Percentiles rank a stretch among this genome's conserved stretches.
phyloP scores from a whole-genome alignment of 371 early-diverging fungal species.

The Actinomucor elegans region DNA sequence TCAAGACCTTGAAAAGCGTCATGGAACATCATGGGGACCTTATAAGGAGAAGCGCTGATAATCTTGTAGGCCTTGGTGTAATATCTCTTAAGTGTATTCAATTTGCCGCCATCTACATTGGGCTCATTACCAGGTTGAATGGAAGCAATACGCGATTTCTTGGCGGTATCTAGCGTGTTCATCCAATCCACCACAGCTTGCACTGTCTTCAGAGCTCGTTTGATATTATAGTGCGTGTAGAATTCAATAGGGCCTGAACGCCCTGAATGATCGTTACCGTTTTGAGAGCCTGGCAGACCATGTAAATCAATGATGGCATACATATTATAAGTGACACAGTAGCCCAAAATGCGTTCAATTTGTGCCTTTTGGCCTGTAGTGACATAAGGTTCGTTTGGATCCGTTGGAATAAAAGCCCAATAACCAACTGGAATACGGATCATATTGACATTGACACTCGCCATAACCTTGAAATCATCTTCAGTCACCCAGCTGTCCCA shows the following conservation, averaged over 20 bases:
- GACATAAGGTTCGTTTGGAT: conserved; percentile 48
- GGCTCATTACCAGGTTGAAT: conserved; percentile 34
- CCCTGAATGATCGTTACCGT: conserved; percentile 54
- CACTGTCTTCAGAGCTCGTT: conserved; percentile 25
- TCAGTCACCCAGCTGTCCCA: conserved; percentile 51
- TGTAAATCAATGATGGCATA: conserved; percentile 66
- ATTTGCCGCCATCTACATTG: neutral
- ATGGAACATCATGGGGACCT: conserved; percentile 38
- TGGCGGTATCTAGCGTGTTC: conserved; percentile 15
- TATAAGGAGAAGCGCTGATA: conserved; percentile 18
- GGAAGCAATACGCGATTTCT: conserved; percentile 20
- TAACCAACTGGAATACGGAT: conserved; percentile 51
- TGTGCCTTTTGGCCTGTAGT: conserved; percentile 46
- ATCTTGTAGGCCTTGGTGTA: conserved; percentile 23
- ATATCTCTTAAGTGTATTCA: conserved; percentile 16
- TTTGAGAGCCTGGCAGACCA: conserved; percentile 64
- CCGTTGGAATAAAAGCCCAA: conserved; percentile 47
- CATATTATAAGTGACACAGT: conserved; percentile 45
- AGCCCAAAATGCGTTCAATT: conserved; percentile 52
- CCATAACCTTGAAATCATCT: conserved; percentile 36
- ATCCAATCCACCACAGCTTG: conserved; percentile 33
- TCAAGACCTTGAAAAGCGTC: conserved; percentile 28
- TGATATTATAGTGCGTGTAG: conserved; percentile 23
- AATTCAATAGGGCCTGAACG: conserved; percentile 20
- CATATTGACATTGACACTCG: conserved; percentile 45